Evolutionary conservation across 164 flowering plant species (phyloP).

Genomic region (Hamamelis virginiana): DNA sequence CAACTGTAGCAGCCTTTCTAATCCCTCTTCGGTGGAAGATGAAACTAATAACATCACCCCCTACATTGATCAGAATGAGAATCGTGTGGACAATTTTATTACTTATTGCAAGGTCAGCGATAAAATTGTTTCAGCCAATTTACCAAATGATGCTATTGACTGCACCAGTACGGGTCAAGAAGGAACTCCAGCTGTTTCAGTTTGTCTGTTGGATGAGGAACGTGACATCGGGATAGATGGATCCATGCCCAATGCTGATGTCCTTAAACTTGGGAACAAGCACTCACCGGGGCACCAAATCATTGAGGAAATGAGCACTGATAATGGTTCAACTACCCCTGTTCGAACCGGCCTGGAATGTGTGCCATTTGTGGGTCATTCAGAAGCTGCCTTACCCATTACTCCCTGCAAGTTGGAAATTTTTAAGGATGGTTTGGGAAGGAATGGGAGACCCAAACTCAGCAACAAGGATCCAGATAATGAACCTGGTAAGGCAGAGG

Average conservation of each 20-base stretch:
- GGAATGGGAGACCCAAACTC: constrained; percentile 37
- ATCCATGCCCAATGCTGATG: constrained; percentile 30
- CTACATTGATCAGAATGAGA: constrained; percentile 33
- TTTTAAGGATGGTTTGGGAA: constrained; percentile 40
- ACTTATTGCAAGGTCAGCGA: constrained; percentile 20
- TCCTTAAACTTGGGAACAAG: constrained; percentile 29
- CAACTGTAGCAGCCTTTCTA: constrained; percentile 76
- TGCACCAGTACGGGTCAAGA: constrained; percentile 23
- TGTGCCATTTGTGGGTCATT: constrained; percentile 35
- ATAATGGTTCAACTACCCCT: constrained; percentile 38
- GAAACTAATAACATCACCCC: constrained; percentile 57
- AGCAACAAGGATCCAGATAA: constrained; percentile 34
- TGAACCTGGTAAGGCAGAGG: constrained; percentile 39
- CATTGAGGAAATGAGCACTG: constrained; percentile 41
- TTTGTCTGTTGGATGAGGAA: constrained; percentile 44
- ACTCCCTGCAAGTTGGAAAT: constrained; percentile 75
- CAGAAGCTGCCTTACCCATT: constrained; percentile 55
- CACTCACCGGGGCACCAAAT: constrained; percentile 26
- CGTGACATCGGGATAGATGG: constrained; percentile 14
- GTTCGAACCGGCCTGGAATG: constrained; percentile 37
- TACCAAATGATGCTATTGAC: constrained; percentile 17
- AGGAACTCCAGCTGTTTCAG: constrained; percentile 29
- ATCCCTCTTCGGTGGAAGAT: constrained; percentile 93
- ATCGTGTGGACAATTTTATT: constrained; percentile 28
- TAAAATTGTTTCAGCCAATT: constrained; percentile 19